A percentile compares a stretch with the other conserved stretches of the same genome.
phyloP scores from a whole-genome alignment of 2,329 filamentous ascomycete species.

The Pseudocercospora crystallina region DNA sequence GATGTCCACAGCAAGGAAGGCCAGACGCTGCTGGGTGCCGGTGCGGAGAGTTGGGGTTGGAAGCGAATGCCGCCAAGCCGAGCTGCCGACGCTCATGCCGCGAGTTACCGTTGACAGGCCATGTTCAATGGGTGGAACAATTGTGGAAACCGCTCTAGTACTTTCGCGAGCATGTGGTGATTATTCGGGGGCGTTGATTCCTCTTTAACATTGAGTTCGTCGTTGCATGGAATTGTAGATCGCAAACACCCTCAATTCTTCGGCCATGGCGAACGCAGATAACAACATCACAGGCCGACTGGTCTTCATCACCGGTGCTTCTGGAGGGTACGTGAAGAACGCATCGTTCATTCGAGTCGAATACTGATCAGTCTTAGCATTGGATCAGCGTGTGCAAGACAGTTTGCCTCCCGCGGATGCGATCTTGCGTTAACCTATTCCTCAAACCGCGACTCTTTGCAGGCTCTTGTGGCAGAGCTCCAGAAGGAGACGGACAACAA shows the following conservation, averaged over 20 bases:
- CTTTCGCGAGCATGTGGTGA: too few relatives aligned
- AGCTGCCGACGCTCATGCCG: too few relatives aligned
- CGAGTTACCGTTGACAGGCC: too few relatives aligned
- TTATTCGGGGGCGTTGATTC: neutral
- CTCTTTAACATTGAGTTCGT: too few relatives aligned
- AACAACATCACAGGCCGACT: constrained; percentile 51
- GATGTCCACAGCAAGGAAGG: too few relatives aligned
- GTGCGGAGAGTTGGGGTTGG: too few relatives aligned
- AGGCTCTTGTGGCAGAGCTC: constrained; percentile 40
- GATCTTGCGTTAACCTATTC: constrained; percentile 61
- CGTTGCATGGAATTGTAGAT: too few relatives aligned
- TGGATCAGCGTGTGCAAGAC: constrained; percentile 56
- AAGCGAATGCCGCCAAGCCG: too few relatives aligned
- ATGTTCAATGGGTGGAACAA: too few relatives aligned
- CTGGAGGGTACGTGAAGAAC: constrained; percentile 36
- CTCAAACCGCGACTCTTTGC: constrained; percentile 49
- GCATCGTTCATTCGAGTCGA: neutral
- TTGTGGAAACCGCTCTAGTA: too few relatives aligned
- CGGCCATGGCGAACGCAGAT: constrained; percentile 20
- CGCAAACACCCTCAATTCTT: neutral
- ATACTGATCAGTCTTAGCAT: constrained; percentile 43
- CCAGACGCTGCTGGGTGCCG: too few relatives aligned
- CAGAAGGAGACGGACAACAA: constrained; percentile 18
- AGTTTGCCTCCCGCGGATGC: constrained; percentile 53
- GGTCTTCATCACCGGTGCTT: constrained; percentile 62